phyloP scores from a whole-genome alignment of 176 grass and related monocot genomes.

The Secale cereale region DNA sequence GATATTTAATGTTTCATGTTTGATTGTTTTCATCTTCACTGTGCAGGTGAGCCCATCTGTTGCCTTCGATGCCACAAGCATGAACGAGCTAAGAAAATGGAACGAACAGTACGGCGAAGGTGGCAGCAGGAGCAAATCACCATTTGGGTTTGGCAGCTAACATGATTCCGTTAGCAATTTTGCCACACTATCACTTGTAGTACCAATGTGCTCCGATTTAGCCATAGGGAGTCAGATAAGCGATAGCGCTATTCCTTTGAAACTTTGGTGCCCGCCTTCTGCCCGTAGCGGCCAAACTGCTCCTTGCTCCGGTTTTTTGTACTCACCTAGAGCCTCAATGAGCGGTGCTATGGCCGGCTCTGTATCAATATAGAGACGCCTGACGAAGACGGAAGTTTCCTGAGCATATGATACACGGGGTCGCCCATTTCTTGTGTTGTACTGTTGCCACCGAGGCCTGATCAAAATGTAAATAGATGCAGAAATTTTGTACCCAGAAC shows the following conservation, averaged over 20 bases:
- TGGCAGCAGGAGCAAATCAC: slow-evolving; percentile 66
- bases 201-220: slow-evolving; percentile 10
- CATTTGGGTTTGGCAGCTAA: slow-evolving; percentile 68
- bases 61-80: slow-evolving; percentile 75
- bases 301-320: neutral
- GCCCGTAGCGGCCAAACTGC: neutral
- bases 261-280: neutral
- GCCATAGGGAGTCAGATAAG: neutral
- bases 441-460: neutral
- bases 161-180: neutral
- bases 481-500: slow-evolving; percentile 13
- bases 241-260: neutral
- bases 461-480: slow-evolving; percentile 34
- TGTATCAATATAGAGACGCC: neutral
- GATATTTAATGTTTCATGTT: neutral
- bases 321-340: neutral
- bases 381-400: neutral
- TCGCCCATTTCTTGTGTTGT: neutral
- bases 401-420: neutral
- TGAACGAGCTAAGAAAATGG: slow-evolving; percentile 92
- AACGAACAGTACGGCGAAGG: slow-evolving; percentile 91
- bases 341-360: neutral
- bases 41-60: slow-evolving; percentile 83
- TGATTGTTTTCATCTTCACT: neutral
- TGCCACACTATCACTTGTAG: neutral